Percentiles rank a stretch among this genome's conserved stretches.
phyloP scores from a whole-genome alignment of 2,329 filamentous ascomycete genomes.

The Monilinia vaccinii-corymbosi region DNA sequence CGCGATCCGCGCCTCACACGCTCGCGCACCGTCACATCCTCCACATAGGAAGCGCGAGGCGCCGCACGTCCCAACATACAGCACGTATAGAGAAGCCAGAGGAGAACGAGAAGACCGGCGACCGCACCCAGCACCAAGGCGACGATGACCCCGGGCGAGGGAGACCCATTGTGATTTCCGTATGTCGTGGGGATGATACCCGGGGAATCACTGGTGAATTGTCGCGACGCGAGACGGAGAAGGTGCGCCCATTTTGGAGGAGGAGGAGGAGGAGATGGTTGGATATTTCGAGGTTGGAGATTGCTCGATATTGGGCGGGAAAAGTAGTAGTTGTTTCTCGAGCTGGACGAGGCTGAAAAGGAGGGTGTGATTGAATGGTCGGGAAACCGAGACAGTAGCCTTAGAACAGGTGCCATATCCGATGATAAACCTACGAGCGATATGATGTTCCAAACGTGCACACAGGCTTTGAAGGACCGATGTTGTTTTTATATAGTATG shows the following conservation, averaged over 20 bases:
- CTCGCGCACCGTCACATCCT: conserved; percentile 18
- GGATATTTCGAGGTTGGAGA: background rate
- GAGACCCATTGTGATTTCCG: conserved; percentile 41
- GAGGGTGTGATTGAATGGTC: background rate
- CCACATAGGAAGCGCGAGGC: conserved; percentile 12
- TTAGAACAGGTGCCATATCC: conserved; percentile 4
- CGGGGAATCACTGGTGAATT: background rate
- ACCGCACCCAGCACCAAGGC: conserved; percentile 50
- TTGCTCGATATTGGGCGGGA: background rate
- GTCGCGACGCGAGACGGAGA: background rate
- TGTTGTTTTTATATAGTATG: background rate
- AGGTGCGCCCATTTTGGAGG: background rate
- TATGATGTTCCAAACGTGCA: background rate
- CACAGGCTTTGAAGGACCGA: background rate
- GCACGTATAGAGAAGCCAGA: conserved; percentile 40
- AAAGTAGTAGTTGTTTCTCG: background rate
- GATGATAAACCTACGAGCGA: background rate
- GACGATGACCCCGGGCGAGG: conserved; percentile 46
- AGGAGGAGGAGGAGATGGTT: background rate
- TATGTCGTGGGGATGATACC: conserved; percentile 53
- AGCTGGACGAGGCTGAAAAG: background rate
- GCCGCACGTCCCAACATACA: conserved; percentile 14
- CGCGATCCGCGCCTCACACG: conserved; percentile 14
- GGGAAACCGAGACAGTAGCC: background rate
- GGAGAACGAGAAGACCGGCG: conserved; percentile 41